Evolutionary conservation across 345 rosid species (phyloP), one percentile per base, ranked within the genome.

Genomic region (Barbarea vulgaris): DNA sequence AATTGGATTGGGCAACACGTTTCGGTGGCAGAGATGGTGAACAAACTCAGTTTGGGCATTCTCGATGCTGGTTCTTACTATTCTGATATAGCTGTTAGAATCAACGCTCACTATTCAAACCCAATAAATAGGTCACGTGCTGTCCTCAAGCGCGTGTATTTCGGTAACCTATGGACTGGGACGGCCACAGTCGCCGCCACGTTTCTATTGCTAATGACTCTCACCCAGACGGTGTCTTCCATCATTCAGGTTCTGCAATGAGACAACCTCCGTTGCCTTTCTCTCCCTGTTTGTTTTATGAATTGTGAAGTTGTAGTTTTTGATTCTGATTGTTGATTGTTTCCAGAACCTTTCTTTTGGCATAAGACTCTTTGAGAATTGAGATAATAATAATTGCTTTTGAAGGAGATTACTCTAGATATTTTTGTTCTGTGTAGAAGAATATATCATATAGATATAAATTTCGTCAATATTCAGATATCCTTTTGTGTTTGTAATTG

Each of bases 141-240:
- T 1, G 4, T 57, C 27, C 48, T 71, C n/a, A 72, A 37, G 51
- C 51, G 52, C 7, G 69, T 72, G 28, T 72, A 60, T 41, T 72
- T 71, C 3, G 19, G 39, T 36, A 7, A 60, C 51, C 0, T 48
- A 7, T 61, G 69, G 69, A 50, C 21, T 34, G 76, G 61, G 4
- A 72, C 76, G 4, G 60, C 75, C 6, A 58, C 74, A 3, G 11
- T 59, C 0, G 67, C 75, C 1, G 67, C 58, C 54, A 17, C 9
- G 4, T 36, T 36, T 1, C 13, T 71, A 3, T 17, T 71, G 50
- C 14, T 60, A 11, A 24, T 60, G 75, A 60, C 68, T 48, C 68
- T 60, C 2, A 48, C 25, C 15, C 60, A 60, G 17, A 17, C 60
- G 0, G 19, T 34, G 9, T 19, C 68, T 36, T 48, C 75, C n/a